A percentile compares a stretch with the other conserved stretches of the same genome.
Evolutionary conservation across 441 rosid species (phyloP).

Genomic region (Hypseocharis bilobata): DNA sequence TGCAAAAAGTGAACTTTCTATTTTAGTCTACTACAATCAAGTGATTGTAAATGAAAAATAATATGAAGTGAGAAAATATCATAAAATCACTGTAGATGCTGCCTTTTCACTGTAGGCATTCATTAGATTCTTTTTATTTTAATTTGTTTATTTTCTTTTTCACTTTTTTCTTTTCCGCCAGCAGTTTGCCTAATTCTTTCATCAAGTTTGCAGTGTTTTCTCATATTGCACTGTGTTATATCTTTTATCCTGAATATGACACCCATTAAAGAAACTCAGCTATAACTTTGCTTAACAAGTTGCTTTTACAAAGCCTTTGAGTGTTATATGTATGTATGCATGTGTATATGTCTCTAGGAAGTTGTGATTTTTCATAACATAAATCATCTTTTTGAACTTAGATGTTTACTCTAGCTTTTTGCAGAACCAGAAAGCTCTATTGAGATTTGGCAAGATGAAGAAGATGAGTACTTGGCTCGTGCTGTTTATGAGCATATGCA

Average conservation of each 20-base stretch:
- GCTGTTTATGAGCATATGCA: constrained; percentile 67
- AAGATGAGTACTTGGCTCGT: constrained; percentile 77
- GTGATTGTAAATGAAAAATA: background rate
- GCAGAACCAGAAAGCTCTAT: constrained; percentile 35
- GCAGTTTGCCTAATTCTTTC: background rate
- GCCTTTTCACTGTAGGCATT: background rate
- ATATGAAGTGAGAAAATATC: background rate
- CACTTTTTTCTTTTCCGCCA: background rate
- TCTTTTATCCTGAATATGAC: too few species aligned
- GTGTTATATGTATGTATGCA: background rate
- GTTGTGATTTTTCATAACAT: background rate
- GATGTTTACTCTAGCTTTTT: constrained; percentile 27
- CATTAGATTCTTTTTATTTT: too few species aligned
- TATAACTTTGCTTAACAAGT: too few species aligned
- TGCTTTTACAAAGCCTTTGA: background rate
- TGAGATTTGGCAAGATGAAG: constrained; percentile 67
- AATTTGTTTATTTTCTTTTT: background rate
- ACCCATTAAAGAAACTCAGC: too few species aligned
- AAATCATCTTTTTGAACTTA: constrained; percentile 23
- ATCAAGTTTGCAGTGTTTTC: background rate
- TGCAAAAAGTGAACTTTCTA: background rate
- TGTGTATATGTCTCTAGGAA: too few species aligned
- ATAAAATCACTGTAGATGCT: background rate
- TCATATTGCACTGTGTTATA: background rate
- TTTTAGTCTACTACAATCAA: background rate